These are phyloP conservation scores for Monilinia vaccinii-corymbosi DNA, from an alignment of 2,329 filamentous ascomycete genomes.

Conservation along the genomic window DNA sequence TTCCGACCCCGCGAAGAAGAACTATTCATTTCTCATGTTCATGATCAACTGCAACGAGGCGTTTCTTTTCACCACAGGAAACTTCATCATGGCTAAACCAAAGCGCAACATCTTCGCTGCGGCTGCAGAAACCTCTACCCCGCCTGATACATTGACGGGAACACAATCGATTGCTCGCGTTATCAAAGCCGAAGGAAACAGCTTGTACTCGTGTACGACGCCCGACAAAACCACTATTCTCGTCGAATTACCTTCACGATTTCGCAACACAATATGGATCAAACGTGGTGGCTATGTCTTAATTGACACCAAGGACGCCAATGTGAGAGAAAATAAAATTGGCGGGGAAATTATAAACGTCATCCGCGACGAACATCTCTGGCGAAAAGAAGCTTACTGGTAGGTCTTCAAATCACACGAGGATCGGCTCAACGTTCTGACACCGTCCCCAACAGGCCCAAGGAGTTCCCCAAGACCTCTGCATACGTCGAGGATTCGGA, in stretches of 20 bases:
- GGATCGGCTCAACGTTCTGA: background rate
- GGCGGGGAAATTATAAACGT: conserved; percentile 88
- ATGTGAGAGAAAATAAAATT: conserved; percentile 65
- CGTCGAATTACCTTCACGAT: conserved; percentile 74
- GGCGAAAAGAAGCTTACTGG: conserved; percentile 89
- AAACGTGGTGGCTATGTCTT: conserved; percentile 82
- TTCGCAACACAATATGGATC: conserved; percentile 91
- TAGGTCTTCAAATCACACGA: conserved; percentile 29
- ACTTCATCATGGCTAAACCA: conserved; percentile 54
- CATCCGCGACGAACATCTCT: conserved; percentile 81
- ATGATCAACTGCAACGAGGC: background rate
- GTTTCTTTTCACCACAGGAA: background rate
- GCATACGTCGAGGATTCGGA: conserved; percentile 55
- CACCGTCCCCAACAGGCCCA: conserved; percentile 48
- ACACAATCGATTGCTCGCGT: conserved; percentile 68
- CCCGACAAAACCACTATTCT: conserved; percentile 57
- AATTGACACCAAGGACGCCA: conserved; percentile 59
- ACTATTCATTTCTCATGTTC: no score
- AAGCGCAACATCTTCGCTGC: conserved; percentile 72
- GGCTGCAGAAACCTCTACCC: conserved; percentile 58
- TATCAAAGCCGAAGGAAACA: conserved; percentile 78
- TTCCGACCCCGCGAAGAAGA: no score
- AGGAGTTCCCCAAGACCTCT: conserved; percentile 62
- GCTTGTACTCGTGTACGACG: conserved; percentile 71
- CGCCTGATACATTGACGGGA: conserved; percentile 47